Percentiles rank a stretch among this genome's conserved stretches.
phyloP scores from a whole-genome alignment of 2,329 filamentous ascomycete species.

The Elsinoe fawcettii region DNA sequence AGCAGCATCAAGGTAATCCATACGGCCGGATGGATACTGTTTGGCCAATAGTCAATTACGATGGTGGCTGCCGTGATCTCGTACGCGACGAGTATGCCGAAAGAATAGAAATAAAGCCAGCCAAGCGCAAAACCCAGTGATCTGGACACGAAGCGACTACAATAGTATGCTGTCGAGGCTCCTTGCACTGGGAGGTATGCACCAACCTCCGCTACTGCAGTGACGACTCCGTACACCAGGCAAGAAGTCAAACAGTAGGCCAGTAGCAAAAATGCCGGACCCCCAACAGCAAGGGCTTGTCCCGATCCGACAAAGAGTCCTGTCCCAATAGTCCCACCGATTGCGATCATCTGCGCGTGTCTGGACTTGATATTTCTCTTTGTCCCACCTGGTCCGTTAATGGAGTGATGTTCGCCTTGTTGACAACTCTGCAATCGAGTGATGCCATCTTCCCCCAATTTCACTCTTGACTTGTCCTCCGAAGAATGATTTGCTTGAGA shows the following conservation, averaged over 20 bases:
- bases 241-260: slow-evolving; percentile 32
- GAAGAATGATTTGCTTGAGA: no score
- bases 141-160: slow-evolving; percentile 31
- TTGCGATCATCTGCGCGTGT: slow-evolving; percentile 14
- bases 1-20: slow-evolving; percentile 13
- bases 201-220: slow-evolving; percentile 49
- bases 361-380: background rate
- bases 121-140: slow-evolving; percentile 30
- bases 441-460: background rate
- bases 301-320: slow-evolving; percentile 28
- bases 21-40: slow-evolving; percentile 21
- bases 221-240: slow-evolving; percentile 37
- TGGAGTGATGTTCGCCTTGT: background rate
- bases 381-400: background rate
- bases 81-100: slow-evolving; percentile 22
- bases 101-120: slow-evolving; percentile 28
- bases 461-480: no score
- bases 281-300: slow-evolving; percentile 23
- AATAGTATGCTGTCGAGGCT: slow-evolving; percentile 48
- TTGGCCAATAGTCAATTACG: slow-evolving; percentile 23
- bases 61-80: slow-evolving; percentile 25
- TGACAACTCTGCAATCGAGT: background rate
- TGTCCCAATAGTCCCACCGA: slow-evolving; percentile 19
- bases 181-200: slow-evolving; percentile 47
- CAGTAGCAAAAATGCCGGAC: slow-evolving; percentile 32